Base-by-base conservation (phyloP, 768 basidiomycete species). In the Jaapia argillacea region DNA sequence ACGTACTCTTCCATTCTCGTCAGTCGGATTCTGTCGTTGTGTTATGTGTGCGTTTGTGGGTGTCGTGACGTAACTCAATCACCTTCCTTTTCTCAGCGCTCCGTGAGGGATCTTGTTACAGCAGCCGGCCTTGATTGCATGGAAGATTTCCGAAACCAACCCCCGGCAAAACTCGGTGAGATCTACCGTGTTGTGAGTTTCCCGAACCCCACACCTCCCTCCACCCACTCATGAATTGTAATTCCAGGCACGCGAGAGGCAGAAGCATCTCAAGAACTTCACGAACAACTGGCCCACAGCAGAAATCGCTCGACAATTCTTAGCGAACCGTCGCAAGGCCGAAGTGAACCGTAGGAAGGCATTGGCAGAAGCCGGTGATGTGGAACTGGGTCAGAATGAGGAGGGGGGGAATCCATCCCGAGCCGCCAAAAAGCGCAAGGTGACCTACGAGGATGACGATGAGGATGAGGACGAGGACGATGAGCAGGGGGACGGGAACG, bases 271-370 rank as follows among this genome's bases (percentile, higher is more conserved):
- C 14, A 18, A 6, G 0, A 45, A 41, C 20, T 55, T 45, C 31
- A 14, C 41, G 18, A 43, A 43, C 35, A 43, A 48, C 42, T 55
- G 54, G 54, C 44, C 50, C 2, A 53, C 52, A 5, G 48, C 48
- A 0, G 54, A 41, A 14, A 37, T 55, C n/a, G 43, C 46, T 13
- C 43, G 45, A 21, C 48, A 51, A 37, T 53, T 38, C 43, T 42
- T 55, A 36, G 25, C 35, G 16, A 53, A 53, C 36, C 38, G 35
- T 7, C 44, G 48, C 16, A 47, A 48, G 39, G 23, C 48, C 25
- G 43, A 27, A 12, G 38, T 14, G n/a, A n/a, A n/a, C n/a, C n/a
- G n/a, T n/a, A n/a, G n/a, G n/a, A n/a, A n/a, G n/a, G n/a, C n/a
- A n/a, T n/a, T n/a, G n/a, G n/a, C n/a, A n/a, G n/a, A n/a, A n/a